phyloP scores from a whole-genome alignment of 108 stramenopile genomes.

The Bacterosira constricta region DNA sequence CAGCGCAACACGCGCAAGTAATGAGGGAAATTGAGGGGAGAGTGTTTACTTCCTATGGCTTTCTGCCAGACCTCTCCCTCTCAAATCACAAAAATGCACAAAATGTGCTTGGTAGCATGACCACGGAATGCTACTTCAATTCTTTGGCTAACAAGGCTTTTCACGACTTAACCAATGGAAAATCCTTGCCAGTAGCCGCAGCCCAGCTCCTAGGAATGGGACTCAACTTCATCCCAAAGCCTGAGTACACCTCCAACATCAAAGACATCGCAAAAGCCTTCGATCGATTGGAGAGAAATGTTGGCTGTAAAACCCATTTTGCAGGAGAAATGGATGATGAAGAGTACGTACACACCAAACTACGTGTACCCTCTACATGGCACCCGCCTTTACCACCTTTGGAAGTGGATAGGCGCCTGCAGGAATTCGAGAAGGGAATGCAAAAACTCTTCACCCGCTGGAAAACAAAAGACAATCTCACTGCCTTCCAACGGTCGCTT shows the following conservation, averaged over 20 bases:
- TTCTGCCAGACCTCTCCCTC: constrained; percentile 4
- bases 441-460: not conserved
- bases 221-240: constrained; percentile 25
- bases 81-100: not conserved
- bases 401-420: not conserved
- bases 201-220: constrained; percentile 10
- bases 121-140: constrained; percentile 2
- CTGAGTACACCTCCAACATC: not conserved
- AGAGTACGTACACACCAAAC: not conserved
- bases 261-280: not conserved
- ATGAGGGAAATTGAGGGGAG: not conserved
- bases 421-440: not conserved
- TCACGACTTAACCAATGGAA: constrained; percentile 14
- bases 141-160: constrained; percentile 2
- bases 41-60: constrained; percentile 1
- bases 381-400: not conserved
- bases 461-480: no score
- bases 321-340: not conserved
- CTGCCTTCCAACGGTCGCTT: not conserved
- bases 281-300: constrained; percentile 17
- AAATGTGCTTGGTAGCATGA: not conserved
- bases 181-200: not conserved
- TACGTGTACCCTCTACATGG: constrained; percentile 8
- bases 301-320: not conserved
- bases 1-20: not conserved